phyloP scores from a whole-genome alignment of 768 basidiomycete genomes.

The Phallus indusiatus region DNA sequence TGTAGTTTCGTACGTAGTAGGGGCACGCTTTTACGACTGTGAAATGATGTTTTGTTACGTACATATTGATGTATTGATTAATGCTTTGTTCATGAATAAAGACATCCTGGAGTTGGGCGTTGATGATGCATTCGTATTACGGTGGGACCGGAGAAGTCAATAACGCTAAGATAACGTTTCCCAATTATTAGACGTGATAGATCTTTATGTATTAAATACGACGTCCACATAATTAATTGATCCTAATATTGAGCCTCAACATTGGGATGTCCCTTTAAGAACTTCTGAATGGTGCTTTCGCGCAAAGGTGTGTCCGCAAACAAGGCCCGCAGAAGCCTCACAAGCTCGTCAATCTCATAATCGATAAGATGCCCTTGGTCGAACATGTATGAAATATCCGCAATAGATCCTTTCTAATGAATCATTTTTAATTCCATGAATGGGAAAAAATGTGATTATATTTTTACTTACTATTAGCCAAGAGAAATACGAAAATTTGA shows the following conservation, averaged over 20 bases:
- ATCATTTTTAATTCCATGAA: conserved; percentile 1
- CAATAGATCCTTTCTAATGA: conserved; percentile 78
- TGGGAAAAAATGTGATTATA: background rate
- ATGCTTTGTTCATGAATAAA: background rate
- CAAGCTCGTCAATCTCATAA: conserved; percentile 77
- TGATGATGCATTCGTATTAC: too few species aligned
- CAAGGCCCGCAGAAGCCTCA: conserved; percentile 70
- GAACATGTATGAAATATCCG: conserved; percentile 86
- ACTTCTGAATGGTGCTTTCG: conserved; percentile 70
- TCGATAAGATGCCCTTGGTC: conserved; percentile 87
- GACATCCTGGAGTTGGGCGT: too few species aligned
- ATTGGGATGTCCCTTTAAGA: conserved; percentile 50
- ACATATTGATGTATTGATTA: background rate
- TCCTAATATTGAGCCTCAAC: background rate
- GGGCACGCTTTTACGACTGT: background rate
- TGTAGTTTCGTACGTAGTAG: background rate
- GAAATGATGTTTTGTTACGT: background rate
- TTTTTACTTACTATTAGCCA: conserved; percentile 69
- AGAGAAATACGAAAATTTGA: conserved; percentile 90
- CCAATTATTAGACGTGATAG: background rate
- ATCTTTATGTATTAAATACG: background rate
- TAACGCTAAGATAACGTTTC: background rate
- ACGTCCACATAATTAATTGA: background rate
- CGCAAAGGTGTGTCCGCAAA: conserved; percentile 83
- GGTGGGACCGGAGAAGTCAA: background rate